Base-by-base conservation (phyloP, 2,329 filamentous ascomycete species). In the Venturia oleaginea region DNA sequence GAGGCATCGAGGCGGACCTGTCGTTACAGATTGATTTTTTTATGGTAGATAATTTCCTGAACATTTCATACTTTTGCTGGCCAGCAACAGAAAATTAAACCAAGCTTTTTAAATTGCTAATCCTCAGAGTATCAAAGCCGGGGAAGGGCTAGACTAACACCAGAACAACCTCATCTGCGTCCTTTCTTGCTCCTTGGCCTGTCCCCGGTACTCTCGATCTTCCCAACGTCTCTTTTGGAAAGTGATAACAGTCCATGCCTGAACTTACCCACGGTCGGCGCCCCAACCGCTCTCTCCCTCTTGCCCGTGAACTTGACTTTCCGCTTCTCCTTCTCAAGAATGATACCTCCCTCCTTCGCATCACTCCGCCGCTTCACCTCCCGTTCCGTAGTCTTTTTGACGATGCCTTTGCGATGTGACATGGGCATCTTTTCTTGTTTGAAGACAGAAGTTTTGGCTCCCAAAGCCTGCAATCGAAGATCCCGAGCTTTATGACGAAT, bases 401-500 rank as follows among this genome's bases (percentile, higher is more conserved):
- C 78, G 66, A 97, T 97, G n/a, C 93, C 92, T 76, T 89, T 91
- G 66, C 92, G 84, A 72, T 93, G 88, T 51, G 86, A 78, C 82
- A 96, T 89, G 22, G 94, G 93, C 91, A 97, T 96, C 70, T 88
- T 92, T 65, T 87, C 83, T 76, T 96, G 92, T 65, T 82, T 81
- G 69, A 88, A 87, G 46, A 92, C 81, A n/a, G 88, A 90, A 6
- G 77, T 75, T 59, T 95, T 82, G 24, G 89, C 91, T 8, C 92
- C 92, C 2, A 97, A 82, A 13, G 88, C 83, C 73, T 90, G 89
- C 59, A 97, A 80, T 65, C 93, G 89, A 68, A 97, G 78, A 74
- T 97, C 93, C 6, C 89, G 85, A 0, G 92, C 90, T 74, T 90
- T 90, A 69, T 91, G 86, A 38, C 92, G 85, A 70, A 89, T 88